Base-by-base conservation (phyloP, 1,284 basidiomycete genomes). In the Chiua sp. region DNA sequence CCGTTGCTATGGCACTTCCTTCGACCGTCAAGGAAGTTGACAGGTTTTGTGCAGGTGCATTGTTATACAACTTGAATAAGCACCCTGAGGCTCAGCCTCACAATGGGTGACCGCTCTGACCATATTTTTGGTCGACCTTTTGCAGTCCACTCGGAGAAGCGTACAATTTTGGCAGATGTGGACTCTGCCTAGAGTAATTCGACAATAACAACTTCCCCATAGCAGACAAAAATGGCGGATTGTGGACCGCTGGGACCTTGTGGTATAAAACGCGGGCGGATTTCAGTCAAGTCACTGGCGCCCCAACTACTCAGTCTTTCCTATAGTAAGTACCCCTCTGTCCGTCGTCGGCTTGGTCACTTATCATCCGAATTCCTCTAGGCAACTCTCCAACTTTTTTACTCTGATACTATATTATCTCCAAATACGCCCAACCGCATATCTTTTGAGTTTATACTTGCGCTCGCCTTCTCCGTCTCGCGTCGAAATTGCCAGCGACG, bases 381-480 rank as follows among this genome's bases (percentile, higher is more conserved):
- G 39, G 20, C 39, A n/a, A 42, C 51, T 53, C 51, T 30, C 15
- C 22, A 10, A 23, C 20, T 12, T 12, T 10, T 42, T 5, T 32
- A 30, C 32, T 30, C 15, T 18, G 30, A 20, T 47, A 47, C 33
- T 47, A 20, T 26, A 47, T 37, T 35, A 13, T 47, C 39, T 37
- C 39, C 22, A 46, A 55, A 30, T 37, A 75, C 75, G 73, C 70
- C 68, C 39, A 54, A 51, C 15, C 61, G 57, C 8, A 59, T 58
- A 32, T 44, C 66, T 68, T 15, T 61, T 60, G 44, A 73, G 59
- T 47, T 33, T 33, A 13, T 32, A 61, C 52, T n/a, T 44, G 8
- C 63, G 53, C 33, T 44, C 30, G 22, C 22, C 44, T n/a, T 46
- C 60, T 22, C 61, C 73, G 70, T 64, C 74, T 59, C 68, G 72